phyloP scores from a whole-genome alignment of 2,329 filamentous ascomycete species.

The Orbilia quercus region DNA sequence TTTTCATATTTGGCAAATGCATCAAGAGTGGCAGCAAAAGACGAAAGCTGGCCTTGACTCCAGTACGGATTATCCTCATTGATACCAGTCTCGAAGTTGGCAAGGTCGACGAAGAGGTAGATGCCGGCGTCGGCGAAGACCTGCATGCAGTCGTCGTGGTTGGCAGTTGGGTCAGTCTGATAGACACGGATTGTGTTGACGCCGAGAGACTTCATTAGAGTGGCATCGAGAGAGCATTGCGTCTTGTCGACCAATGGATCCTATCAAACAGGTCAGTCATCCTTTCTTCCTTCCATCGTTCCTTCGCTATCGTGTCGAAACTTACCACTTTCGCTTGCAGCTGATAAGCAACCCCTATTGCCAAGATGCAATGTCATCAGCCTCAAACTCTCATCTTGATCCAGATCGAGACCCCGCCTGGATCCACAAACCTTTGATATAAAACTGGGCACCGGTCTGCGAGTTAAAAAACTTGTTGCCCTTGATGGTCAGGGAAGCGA shows the following conservation, averaged over 20 bases:
- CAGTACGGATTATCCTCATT: conserved; percentile 71
- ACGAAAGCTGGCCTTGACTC: conserved; percentile 76
- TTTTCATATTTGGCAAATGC: conserved; percentile 82
- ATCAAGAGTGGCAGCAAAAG: conserved; percentile 79
- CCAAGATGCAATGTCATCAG: conserved; percentile 28
- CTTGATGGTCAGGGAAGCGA: conserved; percentile 44
- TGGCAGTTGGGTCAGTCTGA: conserved; percentile 77
- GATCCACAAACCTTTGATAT: conserved; percentile 81
- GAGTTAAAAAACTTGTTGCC: conserved; percentile 77
- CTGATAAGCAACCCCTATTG: conserved; percentile 78
- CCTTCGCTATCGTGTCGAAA: background rate
- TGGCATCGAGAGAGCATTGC: conserved; percentile 80
- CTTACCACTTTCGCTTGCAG: conserved; percentile 61
- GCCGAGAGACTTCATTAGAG: conserved; percentile 81
- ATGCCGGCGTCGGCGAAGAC: conserved; percentile 83
- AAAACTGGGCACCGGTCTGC: conserved; percentile 82
- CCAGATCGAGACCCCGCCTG: no score
- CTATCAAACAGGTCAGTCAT: conserved; percentile 61
- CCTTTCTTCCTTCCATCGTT: conserved; percentile 1
- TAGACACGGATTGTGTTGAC: conserved; percentile 89
- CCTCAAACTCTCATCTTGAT: conserved; percentile 3
- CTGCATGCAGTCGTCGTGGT: conserved; percentile 84
- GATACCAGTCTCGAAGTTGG: conserved; percentile 38
- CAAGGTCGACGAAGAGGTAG: conserved; percentile 79
- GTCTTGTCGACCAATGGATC: conserved; percentile 81